Evolutionary conservation across 108 stramenopile species (phyloP), one percentile per base, ranked within the genome.

Genomic region (Nannochloropsis oceanica): DNA sequence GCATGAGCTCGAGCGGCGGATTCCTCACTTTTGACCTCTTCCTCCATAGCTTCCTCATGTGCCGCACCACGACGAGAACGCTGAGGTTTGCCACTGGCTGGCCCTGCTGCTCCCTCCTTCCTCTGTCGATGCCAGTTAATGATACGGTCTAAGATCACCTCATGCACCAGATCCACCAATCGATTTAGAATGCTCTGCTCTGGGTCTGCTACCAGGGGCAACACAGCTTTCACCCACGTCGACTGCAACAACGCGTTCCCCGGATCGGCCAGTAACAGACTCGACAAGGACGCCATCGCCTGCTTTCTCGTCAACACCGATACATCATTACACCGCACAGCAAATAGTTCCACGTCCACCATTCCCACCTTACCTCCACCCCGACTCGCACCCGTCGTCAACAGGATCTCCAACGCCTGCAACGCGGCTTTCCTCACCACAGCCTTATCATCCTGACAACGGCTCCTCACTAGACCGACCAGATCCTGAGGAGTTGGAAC

Each of bases 241-340:
- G n/a, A 7, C 73, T 86, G 86, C 12, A 86, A 82, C 13, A 12
- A 27, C 26, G 27, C 82, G 82, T 86, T 82, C 18, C 22, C 50
- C 0, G 86, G 86, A 25, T 43, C 59, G 43, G 82, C 22, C 86
- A 83, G 26, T 26, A 86, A 73, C 50, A 86, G 82, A 25, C 73
- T 79, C 20, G 86, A 86, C 11, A 86, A 25, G 13, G 86, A 81
- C 22, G 82, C 46, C 86, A 86, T 86, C 42, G 86, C 86, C n/a
- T 81, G 81, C 82, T 86, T 86, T 8, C 86, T 27, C 12, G 86
- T 86, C 43, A 81, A 82, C 8, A 86, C n/a, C 10, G 86, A 86
- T 8, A 86, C 42, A 81, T 86, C 86, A 43, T 86, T 86, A 46
- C 86, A 86, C n/a, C 86, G 26, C n/a, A 73, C 81, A 42, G 81